Base-by-base conservation (phyloP, 768 basidiomycete genomes). In the Mycena polygramma region DNA sequence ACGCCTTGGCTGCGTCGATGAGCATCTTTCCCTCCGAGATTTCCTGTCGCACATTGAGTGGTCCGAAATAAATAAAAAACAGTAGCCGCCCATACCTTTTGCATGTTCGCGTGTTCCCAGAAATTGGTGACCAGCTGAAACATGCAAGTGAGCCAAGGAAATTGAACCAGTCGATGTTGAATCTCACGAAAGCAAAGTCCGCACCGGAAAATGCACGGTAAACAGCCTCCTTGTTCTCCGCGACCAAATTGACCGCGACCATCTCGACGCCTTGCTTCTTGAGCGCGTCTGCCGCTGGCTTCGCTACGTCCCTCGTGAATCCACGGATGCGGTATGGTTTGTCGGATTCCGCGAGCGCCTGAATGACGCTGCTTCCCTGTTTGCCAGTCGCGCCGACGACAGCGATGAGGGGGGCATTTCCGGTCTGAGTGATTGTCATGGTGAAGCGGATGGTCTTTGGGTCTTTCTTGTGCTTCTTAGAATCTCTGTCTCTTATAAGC, bases 341-440 rank as follows among this genome's bases (percentile, higher is more conserved):
- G 59, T 66, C 53, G 30, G 70, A 71, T 53, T 66, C 70, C 5
- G 49, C 55, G 22, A 71, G 70, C 14, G 65, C 70, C 15, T 58
- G 61, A 52, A 71, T 63, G 26, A 71, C 70, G 30, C 70, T 71
- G 17, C 70, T 65, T 22, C 70, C 65, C 45, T 70, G 69, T 20
- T 9, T 9, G 17, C 69, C 69, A 1, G 61, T 64, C 1, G 62
- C 68, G 35, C 69, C 69, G 41, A 71, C 69, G 3, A 71, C 69
- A 9, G 57, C 70, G n/a, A 71, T 45, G 37, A 71, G 65, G 22
- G 65, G 66, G 35, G 70, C 45, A 48, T 65, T 67, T 15, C 15
- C 1, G 7, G 11, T 3, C 22, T 66, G 51, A 10, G 65, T 53
- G 36, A 71, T 67, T 4, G 70, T 71, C 70, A 71, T 71, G 1